Evolutionary conservation across 257 asterid genomes (phyloP).

Genomic region (Solanum piurae): DNA sequence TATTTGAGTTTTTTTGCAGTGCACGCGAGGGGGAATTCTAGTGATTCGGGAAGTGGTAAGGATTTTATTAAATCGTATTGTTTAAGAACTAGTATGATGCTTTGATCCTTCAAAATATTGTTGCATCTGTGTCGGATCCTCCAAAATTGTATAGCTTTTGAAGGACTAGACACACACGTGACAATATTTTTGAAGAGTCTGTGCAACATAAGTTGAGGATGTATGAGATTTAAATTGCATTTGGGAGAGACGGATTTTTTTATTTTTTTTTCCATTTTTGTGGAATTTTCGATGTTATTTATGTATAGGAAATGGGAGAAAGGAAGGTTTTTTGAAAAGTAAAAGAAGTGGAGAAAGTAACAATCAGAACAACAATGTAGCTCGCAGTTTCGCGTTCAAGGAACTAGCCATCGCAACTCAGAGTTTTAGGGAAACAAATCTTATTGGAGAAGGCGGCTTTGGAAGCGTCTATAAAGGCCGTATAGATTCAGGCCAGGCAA

Average conservation of each 20-base stretch:
- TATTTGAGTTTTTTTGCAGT: constrained; percentile 14
- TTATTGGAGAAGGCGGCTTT: constrained; percentile 86
- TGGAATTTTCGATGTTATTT: not conserved
- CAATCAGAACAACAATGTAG: constrained; percentile 29
- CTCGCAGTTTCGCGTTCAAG: constrained; percentile 64
- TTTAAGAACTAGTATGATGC: not conserved
- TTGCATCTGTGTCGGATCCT: not conserved
- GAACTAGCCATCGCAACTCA: constrained; percentile 74
- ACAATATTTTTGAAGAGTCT: not conserved
- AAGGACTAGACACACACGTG: not conserved
- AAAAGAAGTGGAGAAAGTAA: constrained; percentile 21
- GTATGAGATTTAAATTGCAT: not conserved
- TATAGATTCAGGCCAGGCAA: constrained; percentile 56
- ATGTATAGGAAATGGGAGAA: constrained; percentile 27
- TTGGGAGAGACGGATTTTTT: not conserved
- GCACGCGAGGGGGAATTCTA: constrained; percentile 24
- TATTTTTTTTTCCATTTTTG: not conserved
- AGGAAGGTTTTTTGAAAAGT: constrained; percentile 21
- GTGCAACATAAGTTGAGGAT: not conserved
- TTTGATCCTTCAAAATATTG: not conserved
- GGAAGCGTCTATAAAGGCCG: constrained; percentile 73
- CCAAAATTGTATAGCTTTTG: not conserved
- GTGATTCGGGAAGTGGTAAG: constrained; percentile 29
- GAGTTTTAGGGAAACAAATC: constrained; percentile 56
- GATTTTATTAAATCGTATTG: not conserved